Evolutionary conservation across 495 filamentous ascomycete genomes (phyloP), one percentile per base, ranked within the genome.

Genomic region (Hypoxylon fragiforme): DNA sequence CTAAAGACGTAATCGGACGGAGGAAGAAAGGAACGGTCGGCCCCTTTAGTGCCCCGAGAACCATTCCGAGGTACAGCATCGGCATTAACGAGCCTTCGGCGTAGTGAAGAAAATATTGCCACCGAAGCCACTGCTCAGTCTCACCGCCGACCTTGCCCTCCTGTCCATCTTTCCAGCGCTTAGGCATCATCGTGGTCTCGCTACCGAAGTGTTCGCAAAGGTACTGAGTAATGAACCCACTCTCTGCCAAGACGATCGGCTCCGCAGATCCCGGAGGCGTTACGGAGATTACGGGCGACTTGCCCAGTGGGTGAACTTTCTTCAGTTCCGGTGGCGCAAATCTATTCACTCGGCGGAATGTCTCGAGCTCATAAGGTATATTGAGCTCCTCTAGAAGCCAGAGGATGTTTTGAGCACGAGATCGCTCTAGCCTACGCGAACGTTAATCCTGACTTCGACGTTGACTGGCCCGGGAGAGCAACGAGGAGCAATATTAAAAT

Each of bases 361-460:
- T 80, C 57, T 90, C 82, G 43, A 96, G 68, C 44, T 89, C 81
- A 73, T 92, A 96, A 39, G 84, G 72, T 20, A 96, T 44, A n/a
- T 82, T 74, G 44, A 94, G 83, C 57, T 94, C 91, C 70, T 94
- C 88, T 42, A 96, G 82, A 32, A 97, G 83, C 90, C 89, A 96
- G 35, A 92, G 76, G 55, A 96, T 88, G 38, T 90, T 85, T 54
- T 96, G 90, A 43, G 88, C 82, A 49, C 92, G 89, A 32, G 88
- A 91, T 49, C 83, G 69, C 45, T 90, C 78, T 44, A 91, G 85
- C 88, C 88, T 90, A 21, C 3, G 21, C 13, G 3, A 12, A 18
- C 49, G 39, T 67, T 18, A 69, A 39, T 15, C 31, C 20, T 9
- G 38, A 4, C 7, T 49, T 9, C 44, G 13, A 28, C 6, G n/a